Evolutionary conservation across 129 eudicot genomes (phyloP).

Genomic region (Saussurea involucrata): DNA sequence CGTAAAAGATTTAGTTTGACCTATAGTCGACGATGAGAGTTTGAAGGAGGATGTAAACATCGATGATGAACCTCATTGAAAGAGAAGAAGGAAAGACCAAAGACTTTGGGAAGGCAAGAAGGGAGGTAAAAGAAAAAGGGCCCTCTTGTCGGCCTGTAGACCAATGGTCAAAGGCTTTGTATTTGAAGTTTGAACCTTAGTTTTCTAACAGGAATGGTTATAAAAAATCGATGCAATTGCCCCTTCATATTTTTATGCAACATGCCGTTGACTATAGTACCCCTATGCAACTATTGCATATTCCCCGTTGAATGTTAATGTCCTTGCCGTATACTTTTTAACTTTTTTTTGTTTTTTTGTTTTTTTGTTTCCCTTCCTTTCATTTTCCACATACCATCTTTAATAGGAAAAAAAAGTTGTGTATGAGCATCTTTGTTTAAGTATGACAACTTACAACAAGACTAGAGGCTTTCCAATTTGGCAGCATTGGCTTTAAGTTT

Average conservation of each 20-base stretch:
- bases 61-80: no score
- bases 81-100: no score
- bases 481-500: neutral
- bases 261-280: neutral
- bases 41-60: no score
- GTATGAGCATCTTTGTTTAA: neutral
- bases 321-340: neutral
- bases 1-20: no score
- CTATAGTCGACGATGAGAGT: no score
- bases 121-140: no score
- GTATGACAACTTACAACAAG: neutral
- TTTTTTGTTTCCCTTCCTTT: neutral
- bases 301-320: neutral
- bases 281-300: neutral
- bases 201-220: neutral
- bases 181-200: neutral
- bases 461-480: neutral
- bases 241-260: neutral
- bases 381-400: neutral
- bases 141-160: no score
- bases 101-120: no score
- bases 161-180: neutral
- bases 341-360: neutral
- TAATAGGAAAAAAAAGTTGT: neutral
- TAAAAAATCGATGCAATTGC: neutral